A percentile compares a stretch with the other conserved stretches of the same genome.
Evolutionary conservation across 495 filamentous ascomycete species (phyloP).

Genomic region (Amphirosellinia nigrospora): DNA sequence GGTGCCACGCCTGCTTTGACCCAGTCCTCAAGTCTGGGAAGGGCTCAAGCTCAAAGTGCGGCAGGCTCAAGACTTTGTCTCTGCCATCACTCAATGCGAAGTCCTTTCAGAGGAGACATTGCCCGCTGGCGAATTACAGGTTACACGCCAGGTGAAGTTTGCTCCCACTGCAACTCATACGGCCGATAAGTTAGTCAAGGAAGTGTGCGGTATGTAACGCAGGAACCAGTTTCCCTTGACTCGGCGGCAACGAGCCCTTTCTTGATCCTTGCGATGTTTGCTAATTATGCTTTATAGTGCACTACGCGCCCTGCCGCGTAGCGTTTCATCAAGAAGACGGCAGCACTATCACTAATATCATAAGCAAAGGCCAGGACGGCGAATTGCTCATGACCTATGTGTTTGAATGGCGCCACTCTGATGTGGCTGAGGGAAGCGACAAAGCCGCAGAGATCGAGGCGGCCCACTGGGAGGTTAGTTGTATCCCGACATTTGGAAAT

Average conservation of each 20-base stretch:
- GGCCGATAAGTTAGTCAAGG: neutral
- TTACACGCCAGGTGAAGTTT: conserved; percentile 44
- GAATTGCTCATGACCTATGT: conserved; percentile 48
- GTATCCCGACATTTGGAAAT: neutral
- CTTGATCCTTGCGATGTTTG: neutral
- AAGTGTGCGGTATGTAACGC: conserved; percentile 24
- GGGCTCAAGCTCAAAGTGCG: conserved; percentile 49
- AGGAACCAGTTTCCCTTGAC: neutral
- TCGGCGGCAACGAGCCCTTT: neutral
- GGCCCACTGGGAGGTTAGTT: conserved; percentile 43
- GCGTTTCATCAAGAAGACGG: conserved; percentile 48
- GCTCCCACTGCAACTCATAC: conserved; percentile 25
- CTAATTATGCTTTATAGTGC: conserved; percentile 10
- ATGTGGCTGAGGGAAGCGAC: conserved; percentile 39
- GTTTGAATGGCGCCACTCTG: conserved; percentile 47
- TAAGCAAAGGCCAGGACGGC: conserved; percentile 38
- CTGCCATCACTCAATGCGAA: conserved; percentile 44
- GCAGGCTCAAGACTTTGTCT: conserved; percentile 47
- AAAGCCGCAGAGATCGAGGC: conserved; percentile 37
- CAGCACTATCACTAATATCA: conserved; percentile 44
- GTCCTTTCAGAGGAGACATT: conserved; percentile 37
- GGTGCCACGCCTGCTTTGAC: conserved; percentile 39
- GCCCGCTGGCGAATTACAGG: conserved; percentile 22
- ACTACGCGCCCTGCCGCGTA: conserved; percentile 42
- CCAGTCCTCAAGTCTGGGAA: conserved; percentile 46